These are phyloP conservation scores for Pythium phragmiticola DNA, from an alignment of 352 stramenopile genomes.

Conservation along the genomic window DNA sequence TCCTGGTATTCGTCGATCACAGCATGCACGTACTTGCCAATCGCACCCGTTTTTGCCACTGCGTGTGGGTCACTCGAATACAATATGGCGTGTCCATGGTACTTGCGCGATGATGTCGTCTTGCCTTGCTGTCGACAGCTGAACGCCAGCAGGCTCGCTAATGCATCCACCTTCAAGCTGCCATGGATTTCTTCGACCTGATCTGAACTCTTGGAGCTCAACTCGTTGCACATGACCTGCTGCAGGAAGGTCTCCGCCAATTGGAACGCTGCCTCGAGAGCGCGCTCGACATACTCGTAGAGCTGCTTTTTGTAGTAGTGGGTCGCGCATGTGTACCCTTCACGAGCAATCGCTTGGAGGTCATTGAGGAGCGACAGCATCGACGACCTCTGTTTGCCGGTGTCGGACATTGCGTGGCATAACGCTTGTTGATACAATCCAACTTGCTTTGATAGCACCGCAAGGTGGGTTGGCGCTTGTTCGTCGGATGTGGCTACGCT, in stretches of 20 bases:
- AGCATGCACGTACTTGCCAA: slow-evolving; percentile 54
- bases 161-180: slow-evolving; percentile 56
- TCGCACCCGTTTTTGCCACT: slow-evolving; percentile 2
- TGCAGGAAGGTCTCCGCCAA: slow-evolving; percentile 59
- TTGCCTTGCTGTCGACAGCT: slow-evolving; percentile 48
- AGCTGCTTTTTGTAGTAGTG: slow-evolving; percentile 50
- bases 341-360: slow-evolving; percentile 57
- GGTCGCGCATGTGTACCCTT: slow-evolving; percentile 57
- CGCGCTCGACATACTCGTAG: slow-evolving; percentile 38
- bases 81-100: slow-evolving; percentile 48
- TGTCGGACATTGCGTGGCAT: slow-evolving; percentile 9
- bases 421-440: slow-evolving; percentile 6
- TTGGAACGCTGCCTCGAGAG: slow-evolving; percentile 46
- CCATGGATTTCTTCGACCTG: slow-evolving; percentile 36
- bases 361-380: slow-evolving; percentile 45
- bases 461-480: background rate
- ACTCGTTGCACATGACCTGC: slow-evolving; percentile 55
- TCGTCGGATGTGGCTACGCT: background rate
- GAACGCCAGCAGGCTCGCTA: slow-evolving; percentile 56
- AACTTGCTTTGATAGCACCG: background rate
- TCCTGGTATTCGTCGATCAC: slow-evolving; percentile 41
- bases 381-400: background rate
- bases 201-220: slow-evolving; percentile 1
- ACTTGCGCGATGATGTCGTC: slow-evolving; percentile 32
- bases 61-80: slow-evolving; percentile 30